Evolutionary conservation across 345 rosid species (phyloP).

Genomic region (Passiflora organensis): DNA sequence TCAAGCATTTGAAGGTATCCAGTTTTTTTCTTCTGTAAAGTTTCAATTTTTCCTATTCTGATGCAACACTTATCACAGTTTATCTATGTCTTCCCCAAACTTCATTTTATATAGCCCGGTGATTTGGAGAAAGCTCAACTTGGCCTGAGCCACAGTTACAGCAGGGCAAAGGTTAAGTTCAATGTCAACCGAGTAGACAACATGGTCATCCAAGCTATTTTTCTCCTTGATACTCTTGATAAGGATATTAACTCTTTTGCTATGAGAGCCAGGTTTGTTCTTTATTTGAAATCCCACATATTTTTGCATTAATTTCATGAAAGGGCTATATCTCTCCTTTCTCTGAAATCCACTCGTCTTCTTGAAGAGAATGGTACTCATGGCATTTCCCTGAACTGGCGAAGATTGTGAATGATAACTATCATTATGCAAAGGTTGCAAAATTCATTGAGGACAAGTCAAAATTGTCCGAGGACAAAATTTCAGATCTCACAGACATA

Average conservation of each 20-base stretch:
- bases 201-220: constrained; percentile 95
- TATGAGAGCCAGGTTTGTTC: constrained; percentile 87
- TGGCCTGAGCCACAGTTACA: constrained; percentile 92
- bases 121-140: constrained; percentile 90
- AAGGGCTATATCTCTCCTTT: too few species aligned
- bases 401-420: constrained; percentile 91
- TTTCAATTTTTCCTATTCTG: not conserved
- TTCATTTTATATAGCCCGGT: constrained; percentile 55
- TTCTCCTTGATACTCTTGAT: constrained; percentile 80
- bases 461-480: constrained; percentile 51
- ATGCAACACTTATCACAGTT: not conserved
- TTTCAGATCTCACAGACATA: constrained; percentile 57
- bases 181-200: constrained; percentile 87
- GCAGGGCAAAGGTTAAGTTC: constrained; percentile 95
- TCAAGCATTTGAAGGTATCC: constrained; percentile 84
- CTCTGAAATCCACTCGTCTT: constrained; percentile 7
- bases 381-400: constrained; percentile 97
- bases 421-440: constrained; percentile 68
- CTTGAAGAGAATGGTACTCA: constrained; percentile 89
- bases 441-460: constrained; percentile 72
- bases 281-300: constrained; percentile 7
- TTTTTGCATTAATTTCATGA: constrained; percentile 71
- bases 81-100: constrained; percentile 37
- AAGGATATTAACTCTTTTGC: constrained; percentile 84
- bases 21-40: not conserved